Conservation (phyloP, 2,329 filamentous ascomycete species). For the Phyllosticta citribraziliensis region DNA sequence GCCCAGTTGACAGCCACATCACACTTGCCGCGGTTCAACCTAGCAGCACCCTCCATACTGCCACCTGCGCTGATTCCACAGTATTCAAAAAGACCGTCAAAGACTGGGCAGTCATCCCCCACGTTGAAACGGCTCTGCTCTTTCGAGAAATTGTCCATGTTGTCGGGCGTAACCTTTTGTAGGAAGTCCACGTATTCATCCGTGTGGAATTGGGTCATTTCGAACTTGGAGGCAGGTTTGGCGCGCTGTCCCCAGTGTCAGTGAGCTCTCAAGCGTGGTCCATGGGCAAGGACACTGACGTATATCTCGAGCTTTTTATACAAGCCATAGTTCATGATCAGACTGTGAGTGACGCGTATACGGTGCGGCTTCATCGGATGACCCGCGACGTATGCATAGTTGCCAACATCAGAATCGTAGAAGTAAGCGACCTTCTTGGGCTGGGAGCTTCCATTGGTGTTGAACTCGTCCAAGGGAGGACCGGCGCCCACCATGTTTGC, state of each 20-base stretch:
- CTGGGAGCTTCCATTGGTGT: slow-evolving; percentile 18
- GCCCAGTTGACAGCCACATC: slow-evolving; percentile 98
- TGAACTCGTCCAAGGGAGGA: slow-evolving; percentile 12
- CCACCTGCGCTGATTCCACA: slow-evolving; percentile 88
- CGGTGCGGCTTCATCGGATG: slow-evolving; percentile 59
- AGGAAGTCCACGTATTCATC: slow-evolving; percentile 58
- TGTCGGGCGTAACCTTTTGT: slow-evolving; percentile 38
- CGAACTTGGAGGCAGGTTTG: slow-evolving; percentile 49
- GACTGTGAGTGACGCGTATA: slow-evolving; percentile 54
- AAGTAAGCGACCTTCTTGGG: slow-evolving; percentile 84
- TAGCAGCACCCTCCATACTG: slow-evolving; percentile 81
- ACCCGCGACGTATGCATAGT: slow-evolving; percentile 86
- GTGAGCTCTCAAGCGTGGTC: background rate
- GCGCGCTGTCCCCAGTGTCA: slow-evolving; percentile 22
- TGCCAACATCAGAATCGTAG: slow-evolving; percentile 96
- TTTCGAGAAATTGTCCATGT: slow-evolving; percentile 75
- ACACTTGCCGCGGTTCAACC: slow-evolving; percentile 74
- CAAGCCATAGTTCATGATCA: slow-evolving; percentile 65
- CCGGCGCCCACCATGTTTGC: slow-evolving; percentile 12
- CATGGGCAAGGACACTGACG: slow-evolving; percentile 31
- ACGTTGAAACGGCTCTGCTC: slow-evolving; percentile 61
- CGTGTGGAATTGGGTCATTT: slow-evolving; percentile 63
- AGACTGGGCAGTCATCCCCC: slow-evolving; percentile 82
- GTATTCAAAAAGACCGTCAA: slow-evolving; percentile 91
- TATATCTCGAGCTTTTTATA: slow-evolving; percentile 68